Base-by-base conservation (phyloP, 768 basidiomycete species). In the Rhizopogon vinicolor region DNA sequence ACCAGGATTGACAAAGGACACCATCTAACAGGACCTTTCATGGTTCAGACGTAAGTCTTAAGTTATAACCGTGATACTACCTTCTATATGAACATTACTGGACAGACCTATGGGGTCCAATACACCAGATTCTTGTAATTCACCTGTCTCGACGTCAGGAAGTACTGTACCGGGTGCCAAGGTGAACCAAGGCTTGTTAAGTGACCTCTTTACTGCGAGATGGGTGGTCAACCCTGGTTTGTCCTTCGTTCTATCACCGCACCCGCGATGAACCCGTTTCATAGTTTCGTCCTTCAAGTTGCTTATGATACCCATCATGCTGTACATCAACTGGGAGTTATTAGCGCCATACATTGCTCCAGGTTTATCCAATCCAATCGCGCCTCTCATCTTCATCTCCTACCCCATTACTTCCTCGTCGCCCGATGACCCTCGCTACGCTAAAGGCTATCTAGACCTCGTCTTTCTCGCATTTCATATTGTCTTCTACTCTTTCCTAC, bases 401-500 rank as follows among this genome's bases (percentile, higher is more conserved):
- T 74, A 89, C 59, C 79, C 62, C n/a, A 56, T 89, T 31, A 73
- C 82, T 9, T 70, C 71, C 3, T 80, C 85, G 0, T 65, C 77
- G 5, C 71, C 74, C 6, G 77, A 79, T 0, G 81, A 85, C 59
- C 79, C 81, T 0, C 80, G 80, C 33, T 92, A 90, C 63, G 74
- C 74, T 40, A 98, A 93, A 72, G 81, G 81, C 14, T 88, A 78
- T 61, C 71, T 81, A 56, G 96, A 98, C 65, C 58, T 93, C 8
- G 64, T 79, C 14, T 99, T 99, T 72, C 62, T 98, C 44, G 78
- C 78, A 3, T 95, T 91, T 71, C 77, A 95, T 65, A 76, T 98
- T 69, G 74, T 98, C 49, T 84, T 96, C 63, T 98, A 88, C 74
- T 95, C 93, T 2, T 89, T 93, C 67, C 61, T 94, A 42, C 85